These are phyloP conservation scores for Aspergillus hancockii DNA, from an alignment of 495 filamentous ascomycete species.

Conservation along the genomic window DNA sequence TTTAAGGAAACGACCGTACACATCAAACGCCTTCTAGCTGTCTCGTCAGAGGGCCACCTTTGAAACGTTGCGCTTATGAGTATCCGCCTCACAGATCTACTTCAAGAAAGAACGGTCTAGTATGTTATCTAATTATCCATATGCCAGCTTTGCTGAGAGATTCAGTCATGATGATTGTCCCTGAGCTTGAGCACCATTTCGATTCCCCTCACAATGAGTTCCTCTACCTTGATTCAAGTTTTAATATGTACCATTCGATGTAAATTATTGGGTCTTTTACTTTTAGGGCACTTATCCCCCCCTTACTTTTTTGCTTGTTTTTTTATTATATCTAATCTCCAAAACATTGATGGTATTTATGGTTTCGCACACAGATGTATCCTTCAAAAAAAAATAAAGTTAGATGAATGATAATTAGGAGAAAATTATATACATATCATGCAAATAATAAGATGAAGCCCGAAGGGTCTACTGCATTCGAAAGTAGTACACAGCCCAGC, in stretches of 20 bases:
- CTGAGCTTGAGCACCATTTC: background rate
- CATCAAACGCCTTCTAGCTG: background rate
- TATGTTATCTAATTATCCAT: background rate
- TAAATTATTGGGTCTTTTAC: conserved; percentile 17
- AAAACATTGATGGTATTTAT: background rate
- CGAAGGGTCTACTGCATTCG: too few relatives aligned
- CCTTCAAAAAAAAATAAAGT: too few relatives aligned
- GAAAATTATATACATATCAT: too few relatives aligned
- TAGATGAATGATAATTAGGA: too few relatives aligned
- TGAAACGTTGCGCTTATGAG: background rate
- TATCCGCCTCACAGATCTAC: background rate
- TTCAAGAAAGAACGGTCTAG: background rate
- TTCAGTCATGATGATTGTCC: background rate
- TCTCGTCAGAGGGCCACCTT: background rate
- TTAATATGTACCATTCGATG: conserved; percentile 14
- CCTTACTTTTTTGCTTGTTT: background rate
- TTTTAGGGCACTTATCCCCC: background rate
- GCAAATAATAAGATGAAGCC: too few relatives aligned
- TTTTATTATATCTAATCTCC: background rate
- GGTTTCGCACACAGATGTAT: too few relatives aligned
- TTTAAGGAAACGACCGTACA: conserved; percentile 6
- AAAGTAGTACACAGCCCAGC: too few relatives aligned
- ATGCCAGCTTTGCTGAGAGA: background rate
- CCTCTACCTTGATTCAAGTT: background rate
- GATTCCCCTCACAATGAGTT: background rate